Evolutionary conservation across 1,284 basidiomycete genomes (phyloP).

Genomic region (Sphagnurus paluster): DNA sequence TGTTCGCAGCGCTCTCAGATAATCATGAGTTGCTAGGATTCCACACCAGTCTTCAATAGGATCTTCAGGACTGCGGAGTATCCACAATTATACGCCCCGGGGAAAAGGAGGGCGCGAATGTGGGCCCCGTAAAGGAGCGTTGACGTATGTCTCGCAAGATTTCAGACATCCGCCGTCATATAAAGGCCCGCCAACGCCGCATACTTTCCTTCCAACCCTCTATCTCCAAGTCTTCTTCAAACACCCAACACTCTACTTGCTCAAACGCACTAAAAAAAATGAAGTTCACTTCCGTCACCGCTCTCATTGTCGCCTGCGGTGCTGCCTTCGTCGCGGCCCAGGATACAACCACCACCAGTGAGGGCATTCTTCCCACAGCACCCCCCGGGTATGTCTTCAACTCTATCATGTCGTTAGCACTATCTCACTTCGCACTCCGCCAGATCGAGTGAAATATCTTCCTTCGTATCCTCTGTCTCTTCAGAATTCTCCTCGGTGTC

Average conservation of each 20-base stretch:
- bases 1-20: too few species aligned
- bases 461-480: too few species aligned
- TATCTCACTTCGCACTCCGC: too few species aligned
- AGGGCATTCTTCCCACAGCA: not conserved
- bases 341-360: not conserved
- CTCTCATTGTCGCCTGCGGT: not conserved
- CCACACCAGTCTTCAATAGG: too few species aligned
- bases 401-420: too few species aligned
- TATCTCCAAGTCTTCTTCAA: not conserved
- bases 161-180: not conserved
- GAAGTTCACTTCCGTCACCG: not conserved
- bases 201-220: not conserved
- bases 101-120: not conserved
- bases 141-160: not conserved
- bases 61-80: too few species aligned
- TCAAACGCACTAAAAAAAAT: not conserved
- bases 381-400: too few species aligned
- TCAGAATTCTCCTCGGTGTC: not conserved
- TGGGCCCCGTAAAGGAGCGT: not conserved
- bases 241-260: not conserved
- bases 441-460: too few species aligned
- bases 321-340: not conserved
- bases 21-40: too few species aligned
- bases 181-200: not conserved
- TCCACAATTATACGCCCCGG: too few species aligned